Evolutionary conservation across 805 yeast genomes (phyloP), one percentile per base, ranked within the genome.

Genomic region (Helenozyma rhizophorensis): DNA sequence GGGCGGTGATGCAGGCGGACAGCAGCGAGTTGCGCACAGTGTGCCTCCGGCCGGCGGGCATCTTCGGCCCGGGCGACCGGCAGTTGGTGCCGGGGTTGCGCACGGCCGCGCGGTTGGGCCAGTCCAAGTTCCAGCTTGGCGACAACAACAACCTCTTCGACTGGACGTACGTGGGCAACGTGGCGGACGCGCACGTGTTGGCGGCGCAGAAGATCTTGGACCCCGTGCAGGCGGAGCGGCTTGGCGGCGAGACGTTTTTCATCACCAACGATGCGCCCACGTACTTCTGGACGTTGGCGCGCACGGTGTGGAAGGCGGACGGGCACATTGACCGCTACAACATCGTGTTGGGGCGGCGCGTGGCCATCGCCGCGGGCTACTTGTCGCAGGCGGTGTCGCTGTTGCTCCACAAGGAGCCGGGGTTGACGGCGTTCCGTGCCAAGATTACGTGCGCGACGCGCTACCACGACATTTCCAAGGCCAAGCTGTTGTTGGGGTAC

Each of bases 101-200:
- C 53, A 72, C 72, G 11, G 96, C 86, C 27, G 88, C 95, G 3
- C 72, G 73, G 37, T 64, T 76, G 34, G 95, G 95, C 7, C 96
- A 90, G 58, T 82, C 93, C 14, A 83, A 83, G 58, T 86, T 86
- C 59, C 99, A 93, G 62, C 70, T 93, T 30, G 98, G 99, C 45
- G 94, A 87, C 56, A 93, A 93, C 62, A 78, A 84, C 56, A 93
- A 93, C 54, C 62, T 93, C 35, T 93, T 90, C 51, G 99, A 93
- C 57, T 89, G 96, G 85, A 87, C 97, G 0, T 93, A 88, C 53
- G 97, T 83, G n/a, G 97, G 97, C 9, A 93, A 93, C 60, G 97
- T 94, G 24, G 97, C 98, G 0, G 94, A 88, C 59, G 82, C 97
- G 8, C 99, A 93, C 56, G 90, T 90, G 8, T 65, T 93, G 31